Conservation (phyloP, 1,284 basidiomycete species). For the Ganoderma sp. region DNA sequence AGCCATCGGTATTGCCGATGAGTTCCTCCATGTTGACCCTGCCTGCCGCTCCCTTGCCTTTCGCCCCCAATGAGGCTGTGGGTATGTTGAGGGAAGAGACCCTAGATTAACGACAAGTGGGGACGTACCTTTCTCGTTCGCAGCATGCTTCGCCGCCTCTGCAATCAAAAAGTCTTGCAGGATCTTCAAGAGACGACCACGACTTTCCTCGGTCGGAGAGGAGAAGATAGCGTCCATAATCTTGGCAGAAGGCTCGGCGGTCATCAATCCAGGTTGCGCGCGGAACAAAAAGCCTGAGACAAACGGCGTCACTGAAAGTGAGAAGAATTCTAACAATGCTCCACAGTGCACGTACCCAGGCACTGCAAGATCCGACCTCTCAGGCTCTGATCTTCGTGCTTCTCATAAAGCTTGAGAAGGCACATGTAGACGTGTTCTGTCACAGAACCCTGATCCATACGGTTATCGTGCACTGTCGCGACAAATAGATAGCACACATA, state of each 20-base stretch:
- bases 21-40: slow-evolving; percentile 88
- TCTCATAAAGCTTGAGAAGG: slow-evolving; percentile 75
- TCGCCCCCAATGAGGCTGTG: slow-evolving; percentile 43
- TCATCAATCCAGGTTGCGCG: slow-evolving; percentile 91
- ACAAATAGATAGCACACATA: slow-evolving; percentile 33
- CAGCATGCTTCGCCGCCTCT: slow-evolving; percentile 77
- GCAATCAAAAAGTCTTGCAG: slow-evolving; percentile 90
- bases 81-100: not conserved
- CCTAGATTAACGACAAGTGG: not conserved
- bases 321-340: slow-evolving; percentile 5
- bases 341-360: slow-evolving; percentile 59
- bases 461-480: not conserved
- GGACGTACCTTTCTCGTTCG: slow-evolving; percentile 65
- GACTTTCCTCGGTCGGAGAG: slow-evolving; percentile 72
- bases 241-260: slow-evolving; percentile 71
- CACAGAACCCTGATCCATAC: slow-evolving; percentile 60
- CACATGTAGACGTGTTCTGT: slow-evolving; percentile 82
- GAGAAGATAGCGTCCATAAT: slow-evolving; percentile 91
- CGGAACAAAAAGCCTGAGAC: slow-evolving; percentile 84
- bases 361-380: slow-evolving; percentile 79
- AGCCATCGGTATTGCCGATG: slow-evolving; percentile 92
- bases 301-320: not conserved
- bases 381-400: slow-evolving; percentile 58
- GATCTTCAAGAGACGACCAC: slow-evolving; percentile 80
- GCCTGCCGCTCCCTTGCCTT: slow-evolving; percentile 51